Evolutionary conservation across 2,329 filamentous ascomycete genomes (phyloP), one percentile per base, ranked within the genome.

Genomic region (Neonectria magnoliae): DNA sequence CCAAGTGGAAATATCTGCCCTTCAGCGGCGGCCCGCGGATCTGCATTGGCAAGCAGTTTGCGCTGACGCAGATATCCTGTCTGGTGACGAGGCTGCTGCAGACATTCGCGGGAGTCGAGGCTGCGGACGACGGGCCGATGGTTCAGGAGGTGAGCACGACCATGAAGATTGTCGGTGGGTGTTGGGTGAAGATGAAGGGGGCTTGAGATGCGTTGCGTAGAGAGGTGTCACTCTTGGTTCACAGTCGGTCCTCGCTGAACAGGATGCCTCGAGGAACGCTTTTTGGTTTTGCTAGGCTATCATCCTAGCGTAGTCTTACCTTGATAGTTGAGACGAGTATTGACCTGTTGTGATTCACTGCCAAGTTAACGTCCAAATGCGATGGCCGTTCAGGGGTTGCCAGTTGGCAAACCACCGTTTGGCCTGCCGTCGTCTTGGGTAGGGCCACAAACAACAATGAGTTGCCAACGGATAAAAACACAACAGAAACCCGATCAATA

Each of bases 41-140:
- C 45, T 84, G 83, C 63, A 71, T 81, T n/a, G 79, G 80, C 42
- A 82, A 83, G 69, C 77, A 83, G 67, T 81, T 82, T 53, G 79
- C 79, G 16, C 69, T 78, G 33, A 77, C 78, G 27, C 77, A 81
- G 68, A 72, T 80, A 62, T 73, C 76, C 5, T 82, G 82, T 64
- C 67, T 82, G 6, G 71, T 78, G 0, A 76, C 76, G 25, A 64
- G 77, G 8, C 50, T 81, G 33, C 62, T 81, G 51, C 78, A 81
- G 67, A 71, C 71, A 1, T 80, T 79, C 58, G 68, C 74, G 44
- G 58, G 36, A 2, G 63, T 81, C 1, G 69, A 75, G 60, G 62
- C 73, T 20, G 67, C 50, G 13, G 75, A 78, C 45, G 71, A 76
- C 11, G 57, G 59, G 22, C 73, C 70, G 1, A 71, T 77, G 71